phyloP scores from a whole-genome alignment of 352 stramenopile species.

The Hyaloperonospora brassicae region DNA sequence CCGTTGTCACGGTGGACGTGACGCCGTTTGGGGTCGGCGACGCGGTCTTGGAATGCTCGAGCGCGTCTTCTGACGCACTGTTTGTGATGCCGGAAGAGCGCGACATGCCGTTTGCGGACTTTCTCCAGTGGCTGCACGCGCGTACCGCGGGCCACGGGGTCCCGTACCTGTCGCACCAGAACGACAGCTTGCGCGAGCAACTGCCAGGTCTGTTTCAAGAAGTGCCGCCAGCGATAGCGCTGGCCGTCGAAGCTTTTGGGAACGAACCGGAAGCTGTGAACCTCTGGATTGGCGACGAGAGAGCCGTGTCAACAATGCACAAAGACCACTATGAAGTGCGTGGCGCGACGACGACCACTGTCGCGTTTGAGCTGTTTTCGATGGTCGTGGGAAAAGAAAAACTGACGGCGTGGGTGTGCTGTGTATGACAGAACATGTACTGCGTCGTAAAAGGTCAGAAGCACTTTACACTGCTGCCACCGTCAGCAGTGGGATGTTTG shows the following conservation, averaged over 20 bases:
- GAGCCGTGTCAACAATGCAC: conserved; percentile 92
- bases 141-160: conserved; percentile 57
- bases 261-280: conserved; percentile 89
- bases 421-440: conserved; percentile 89
- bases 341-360: neutral
- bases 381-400: neutral
- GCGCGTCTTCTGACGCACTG: conserved; percentile 19
- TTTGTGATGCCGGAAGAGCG: conserved; percentile 83
- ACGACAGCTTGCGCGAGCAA: conserved; percentile 68
- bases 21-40: conserved; percentile 73
- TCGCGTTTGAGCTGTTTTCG: neutral
- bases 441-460: conserved; percentile 94
- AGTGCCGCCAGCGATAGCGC: conserved; percentile 46
- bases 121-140: conserved; percentile 43
- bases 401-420: neutral
- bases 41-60: conserved; percentile 43
- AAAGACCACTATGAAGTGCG: conserved; percentile 95
- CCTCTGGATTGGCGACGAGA: conserved; percentile 96
- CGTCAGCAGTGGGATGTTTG: conserved; percentile 84
- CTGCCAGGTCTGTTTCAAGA: conserved; percentile 59
- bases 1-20: conserved; percentile 59
- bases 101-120: conserved; percentile 54
- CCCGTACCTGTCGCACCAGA: conserved; percentile 82
- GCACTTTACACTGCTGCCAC: conserved; percentile 89
- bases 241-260: conserved; percentile 62